phyloP scores from a whole-genome alignment of 2,329 filamentous ascomycete species.

The Coniochaeta hoffmannii region DNA sequence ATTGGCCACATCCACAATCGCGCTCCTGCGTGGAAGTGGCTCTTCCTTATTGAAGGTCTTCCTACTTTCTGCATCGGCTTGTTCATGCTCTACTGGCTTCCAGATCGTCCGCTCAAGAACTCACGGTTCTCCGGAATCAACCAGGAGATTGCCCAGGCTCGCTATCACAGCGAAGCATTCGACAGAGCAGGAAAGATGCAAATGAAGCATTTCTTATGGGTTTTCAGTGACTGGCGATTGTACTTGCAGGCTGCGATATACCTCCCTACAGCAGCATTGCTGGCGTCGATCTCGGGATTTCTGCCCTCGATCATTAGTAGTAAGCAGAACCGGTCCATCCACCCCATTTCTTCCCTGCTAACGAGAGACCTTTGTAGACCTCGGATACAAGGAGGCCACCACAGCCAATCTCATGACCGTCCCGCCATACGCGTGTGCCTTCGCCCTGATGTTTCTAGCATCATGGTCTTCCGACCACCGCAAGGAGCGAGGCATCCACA shows the following conservation, averaged over 20 bases:
- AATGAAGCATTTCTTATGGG: constrained; percentile 7
- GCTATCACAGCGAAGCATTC: constrained; percentile 10
- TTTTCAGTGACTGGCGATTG: constrained; percentile 7
- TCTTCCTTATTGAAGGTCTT: constrained; percentile 14
- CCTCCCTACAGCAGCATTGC: constrained; percentile 9
- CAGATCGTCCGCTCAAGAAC: constrained; percentile 9
- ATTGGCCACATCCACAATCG: constrained; percentile 6
- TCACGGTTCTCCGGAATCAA: constrained; percentile 10
- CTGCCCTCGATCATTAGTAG: constrained; percentile 10
- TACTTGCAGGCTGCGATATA: constrained; percentile 8
- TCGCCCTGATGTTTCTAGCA: constrained; percentile 8
- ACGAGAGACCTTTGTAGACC: constrained; percentile 2
- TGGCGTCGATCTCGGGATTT: constrained; percentile 12
- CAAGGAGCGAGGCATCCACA: constrained; percentile 13
- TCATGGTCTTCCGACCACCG: constrained; percentile 12
- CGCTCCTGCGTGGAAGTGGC: constrained; percentile 6
- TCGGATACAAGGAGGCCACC: constrained; percentile 10
- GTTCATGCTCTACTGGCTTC: constrained; percentile 13
- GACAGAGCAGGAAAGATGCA: constrained; percentile 10
- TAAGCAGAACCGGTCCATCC: not conserved
- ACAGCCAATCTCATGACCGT: constrained; percentile 15
- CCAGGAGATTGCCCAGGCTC: constrained; percentile 10
- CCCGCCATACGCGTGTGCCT: constrained; percentile 10
- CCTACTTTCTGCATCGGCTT: constrained; percentile 11
- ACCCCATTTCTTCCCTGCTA: not conserved